Evolutionary conservation across 768 basidiomycete genomes (phyloP).

Genomic region (Suillus clintonianus): DNA sequence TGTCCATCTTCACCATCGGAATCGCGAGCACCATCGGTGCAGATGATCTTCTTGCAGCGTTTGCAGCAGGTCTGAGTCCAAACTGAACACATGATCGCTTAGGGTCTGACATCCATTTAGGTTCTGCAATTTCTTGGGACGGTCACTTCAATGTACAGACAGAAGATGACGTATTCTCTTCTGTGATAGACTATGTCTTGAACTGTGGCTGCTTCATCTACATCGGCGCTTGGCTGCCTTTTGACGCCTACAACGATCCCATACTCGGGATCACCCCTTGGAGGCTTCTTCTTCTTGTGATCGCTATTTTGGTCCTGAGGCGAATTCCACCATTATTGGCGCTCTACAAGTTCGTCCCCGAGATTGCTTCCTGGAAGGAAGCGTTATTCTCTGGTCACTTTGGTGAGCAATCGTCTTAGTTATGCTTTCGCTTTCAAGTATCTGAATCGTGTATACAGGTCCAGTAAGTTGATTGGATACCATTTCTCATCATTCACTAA

Average conservation of each 20-base stretch:
- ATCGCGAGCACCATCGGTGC: slow-evolving; percentile 77
- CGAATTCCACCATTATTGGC: slow-evolving; percentile 78
- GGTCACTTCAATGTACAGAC: slow-evolving; percentile 78
- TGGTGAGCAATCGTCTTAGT: slow-evolving; percentile 42
- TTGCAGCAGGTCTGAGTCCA: slow-evolving; percentile 65
- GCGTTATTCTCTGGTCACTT: slow-evolving; percentile 93
- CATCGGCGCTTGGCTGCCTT: slow-evolving; percentile 86
- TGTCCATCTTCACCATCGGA: slow-evolving; percentile 78
- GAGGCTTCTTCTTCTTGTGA: slow-evolving; percentile 67
- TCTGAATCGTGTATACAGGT: slow-evolving; percentile 33
- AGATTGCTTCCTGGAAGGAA: slow-evolving; percentile 82
- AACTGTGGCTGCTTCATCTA: slow-evolving; percentile 83
- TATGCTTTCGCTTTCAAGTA: background rate
- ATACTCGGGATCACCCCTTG: slow-evolving; percentile 67
- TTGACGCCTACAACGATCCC: slow-evolving; percentile 54
- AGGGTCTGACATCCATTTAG: slow-evolving; percentile 42
- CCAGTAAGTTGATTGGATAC: slow-evolving; percentile 43
- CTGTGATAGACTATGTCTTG: slow-evolving; percentile 86
- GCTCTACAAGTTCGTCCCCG: slow-evolving; percentile 84
- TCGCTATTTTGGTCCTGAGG: slow-evolving; percentile 71
- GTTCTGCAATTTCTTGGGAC: slow-evolving; percentile 91
- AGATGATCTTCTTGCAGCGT: slow-evolving; percentile 89
- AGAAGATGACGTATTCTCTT: slow-evolving; percentile 85
- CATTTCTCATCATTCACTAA: background rate
- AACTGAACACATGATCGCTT: background rate